A percentile compares a stretch with the other conserved stretches of the same genome.
Conservation (phyloP, 306 rosid genomes). For the Heteromeles arbutifolia region DNA sequence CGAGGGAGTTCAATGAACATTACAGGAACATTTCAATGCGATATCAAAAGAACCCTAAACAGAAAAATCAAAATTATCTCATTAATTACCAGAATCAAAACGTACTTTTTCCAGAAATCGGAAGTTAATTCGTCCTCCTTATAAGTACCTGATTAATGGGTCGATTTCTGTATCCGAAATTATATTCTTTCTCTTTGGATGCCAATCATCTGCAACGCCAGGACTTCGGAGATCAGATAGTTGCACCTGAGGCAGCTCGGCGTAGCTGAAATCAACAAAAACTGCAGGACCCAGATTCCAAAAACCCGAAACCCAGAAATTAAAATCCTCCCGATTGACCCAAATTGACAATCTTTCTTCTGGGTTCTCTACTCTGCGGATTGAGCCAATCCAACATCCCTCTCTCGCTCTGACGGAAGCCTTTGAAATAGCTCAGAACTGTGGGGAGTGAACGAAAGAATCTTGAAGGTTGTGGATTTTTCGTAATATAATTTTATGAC, state of each 20-base stretch:
- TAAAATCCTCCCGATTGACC: background rate
- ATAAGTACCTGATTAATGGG: conserved; percentile 2
- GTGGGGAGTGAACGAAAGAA: too few relatives aligned
- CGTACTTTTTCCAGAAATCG: background rate
- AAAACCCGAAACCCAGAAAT: background rate
- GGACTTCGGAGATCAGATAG: background rate
- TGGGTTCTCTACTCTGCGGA: background rate
- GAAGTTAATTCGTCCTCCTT: background rate
- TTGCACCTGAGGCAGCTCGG: background rate
- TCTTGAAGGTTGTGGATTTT: background rate
- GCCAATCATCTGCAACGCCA: background rate
- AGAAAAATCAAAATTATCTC: background rate
- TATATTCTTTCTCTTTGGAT: background rate
- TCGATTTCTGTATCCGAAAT: background rate
- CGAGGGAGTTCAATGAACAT: background rate
- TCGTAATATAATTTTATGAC: background rate
- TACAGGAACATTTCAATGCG: background rate
- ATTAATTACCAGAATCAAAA: background rate
- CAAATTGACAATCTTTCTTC: background rate
- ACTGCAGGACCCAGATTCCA: background rate
- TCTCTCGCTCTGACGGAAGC: background rate
- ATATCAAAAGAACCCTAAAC: background rate
- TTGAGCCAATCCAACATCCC: background rate
- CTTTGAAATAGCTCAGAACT: background rate
- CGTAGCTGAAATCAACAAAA: background rate